phyloP scores from a whole-genome alignment of 1,284 basidiomycete species.

The Ganoderma boninense region DNA sequence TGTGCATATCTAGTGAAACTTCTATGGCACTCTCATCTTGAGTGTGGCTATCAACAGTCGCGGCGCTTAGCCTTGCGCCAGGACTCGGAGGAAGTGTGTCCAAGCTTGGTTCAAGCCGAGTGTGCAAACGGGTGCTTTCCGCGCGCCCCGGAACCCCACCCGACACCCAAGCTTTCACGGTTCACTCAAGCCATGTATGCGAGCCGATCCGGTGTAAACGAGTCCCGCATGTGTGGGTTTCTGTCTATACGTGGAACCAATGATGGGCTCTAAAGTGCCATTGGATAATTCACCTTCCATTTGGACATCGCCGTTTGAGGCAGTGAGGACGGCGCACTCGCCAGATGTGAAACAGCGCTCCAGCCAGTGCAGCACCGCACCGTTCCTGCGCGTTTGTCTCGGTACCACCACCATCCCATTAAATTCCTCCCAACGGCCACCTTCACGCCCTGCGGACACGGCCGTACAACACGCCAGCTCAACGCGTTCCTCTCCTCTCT shows the following conservation, averaged over 20 bases:
- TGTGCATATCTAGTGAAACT: too few species aligned
- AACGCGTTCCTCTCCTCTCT: constrained; percentile 21
- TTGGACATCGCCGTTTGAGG: constrained; percentile 17
- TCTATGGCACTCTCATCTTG: too few species aligned
- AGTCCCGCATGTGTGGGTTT: not conserved
- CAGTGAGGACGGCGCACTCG: constrained; percentile 22
- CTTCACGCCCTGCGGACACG: constrained; percentile 11
- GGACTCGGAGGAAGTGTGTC: too few species aligned
- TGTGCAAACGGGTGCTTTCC: not conserved
- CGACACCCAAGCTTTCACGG: too few species aligned
- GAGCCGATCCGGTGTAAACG: not conserved
- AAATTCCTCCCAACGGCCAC: constrained; percentile 13
- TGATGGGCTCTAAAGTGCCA: not conserved
- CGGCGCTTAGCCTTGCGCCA: too few species aligned
- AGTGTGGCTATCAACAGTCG: too few species aligned
- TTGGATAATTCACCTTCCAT: not conserved
- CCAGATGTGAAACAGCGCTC: constrained; percentile 16
- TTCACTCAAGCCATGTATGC: not conserved
- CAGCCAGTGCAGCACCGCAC: constrained; percentile 34
- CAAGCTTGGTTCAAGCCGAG: not conserved
- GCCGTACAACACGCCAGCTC: constrained; percentile 25
- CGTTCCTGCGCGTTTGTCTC: constrained; percentile 27
- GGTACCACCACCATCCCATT: constrained; percentile 24
- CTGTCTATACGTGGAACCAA: not conserved
- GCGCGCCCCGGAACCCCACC: too few species aligned